A percentile compares a stretch with the other conserved stretches of the same genome.
Evolutionary conservation across 352 stramenopile species (phyloP).

Genomic region (Achlya hypogyna): DNA sequence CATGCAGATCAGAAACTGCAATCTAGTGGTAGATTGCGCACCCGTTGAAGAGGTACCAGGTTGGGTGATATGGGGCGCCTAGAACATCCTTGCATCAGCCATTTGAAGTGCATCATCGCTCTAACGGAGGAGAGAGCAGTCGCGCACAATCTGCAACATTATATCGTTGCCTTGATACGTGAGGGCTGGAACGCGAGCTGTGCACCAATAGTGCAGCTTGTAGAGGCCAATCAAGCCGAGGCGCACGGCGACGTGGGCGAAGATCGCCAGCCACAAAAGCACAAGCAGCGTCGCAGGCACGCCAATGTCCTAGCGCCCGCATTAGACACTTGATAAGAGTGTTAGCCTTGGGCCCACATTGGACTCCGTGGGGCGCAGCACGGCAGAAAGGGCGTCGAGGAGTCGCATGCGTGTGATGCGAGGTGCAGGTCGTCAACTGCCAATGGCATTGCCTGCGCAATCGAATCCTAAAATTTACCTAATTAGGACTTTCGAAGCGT

Average conservation of each 20-base stretch:
- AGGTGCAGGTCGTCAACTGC: neutral
- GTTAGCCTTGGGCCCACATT: neutral
- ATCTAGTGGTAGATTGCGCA: neutral
- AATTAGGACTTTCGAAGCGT: neutral
- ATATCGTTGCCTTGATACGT: neutral
- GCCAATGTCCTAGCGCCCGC: neutral
- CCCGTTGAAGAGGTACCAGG: conserved; percentile 20
- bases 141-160: neutral
- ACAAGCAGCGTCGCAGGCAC: neutral
- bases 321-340: neutral
- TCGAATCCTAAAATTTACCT: neutral
- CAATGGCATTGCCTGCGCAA: neutral
- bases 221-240: neutral
- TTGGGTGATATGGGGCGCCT: conserved; percentile 11
- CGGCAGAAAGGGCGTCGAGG: neutral
- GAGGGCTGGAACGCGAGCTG: neutral
- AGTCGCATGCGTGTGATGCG: neutral
- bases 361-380: neutral
- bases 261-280: neutral
- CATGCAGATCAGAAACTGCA: neutral
- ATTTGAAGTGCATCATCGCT: neutral
- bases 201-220: conserved; percentile 13
- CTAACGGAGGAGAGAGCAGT: conserved; percentile 2
- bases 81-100: neutral
- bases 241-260: neutral